Base-by-base conservation (phyloP, 2,329 filamentous ascomycete genomes). In the Fusarium udum region DNA sequence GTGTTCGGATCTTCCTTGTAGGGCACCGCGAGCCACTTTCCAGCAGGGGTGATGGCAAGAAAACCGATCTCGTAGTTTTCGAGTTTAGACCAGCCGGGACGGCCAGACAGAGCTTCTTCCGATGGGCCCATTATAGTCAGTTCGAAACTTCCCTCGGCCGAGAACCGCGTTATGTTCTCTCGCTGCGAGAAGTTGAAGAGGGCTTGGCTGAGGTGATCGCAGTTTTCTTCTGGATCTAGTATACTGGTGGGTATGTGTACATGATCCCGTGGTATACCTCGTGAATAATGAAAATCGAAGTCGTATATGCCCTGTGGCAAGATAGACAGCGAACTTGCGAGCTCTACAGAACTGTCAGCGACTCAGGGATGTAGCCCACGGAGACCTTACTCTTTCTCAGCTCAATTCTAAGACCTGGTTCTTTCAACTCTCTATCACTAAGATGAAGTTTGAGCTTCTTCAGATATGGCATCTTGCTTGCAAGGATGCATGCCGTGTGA, bases 131-230 rank as follows among this genome's bases (percentile, higher is more conserved):
- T 15, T 11, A 69, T 51, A 4, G 34, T 40, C 8, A 58, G 20
- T 11, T 69, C 67, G 4, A 69, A 69, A 22, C 52, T 69, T 5
- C 67, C 65, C 7, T 45, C 64, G 0, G 59, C 58, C 1, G 49
- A 46, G n/a, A 69, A 69, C 12, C 53, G 55, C 0, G 39, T 16
- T 1, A 64, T 24, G 12, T 32, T 64, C 22, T 64, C 36, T 39
- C 65, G 46, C 43, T 45, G 65, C 0, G 67, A 69, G n/a, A 69
- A 69, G 16, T 34, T 55, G 7, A 58, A 69, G 9, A 69, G 22
- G 16, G 52, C 59, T 40, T 69, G 40, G 24, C 65, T 59, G 1
- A 69, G 59, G 11, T 11, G 39, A 7, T 69, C 67, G 3, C 24
- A 24, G 24, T 34, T 52, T 42, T 59, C 40, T 12, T 24, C 26